phyloP scores from a whole-genome alignment of 2,329 filamentous ascomycete genomes.

The Mycocentrospora acerina region DNA sequence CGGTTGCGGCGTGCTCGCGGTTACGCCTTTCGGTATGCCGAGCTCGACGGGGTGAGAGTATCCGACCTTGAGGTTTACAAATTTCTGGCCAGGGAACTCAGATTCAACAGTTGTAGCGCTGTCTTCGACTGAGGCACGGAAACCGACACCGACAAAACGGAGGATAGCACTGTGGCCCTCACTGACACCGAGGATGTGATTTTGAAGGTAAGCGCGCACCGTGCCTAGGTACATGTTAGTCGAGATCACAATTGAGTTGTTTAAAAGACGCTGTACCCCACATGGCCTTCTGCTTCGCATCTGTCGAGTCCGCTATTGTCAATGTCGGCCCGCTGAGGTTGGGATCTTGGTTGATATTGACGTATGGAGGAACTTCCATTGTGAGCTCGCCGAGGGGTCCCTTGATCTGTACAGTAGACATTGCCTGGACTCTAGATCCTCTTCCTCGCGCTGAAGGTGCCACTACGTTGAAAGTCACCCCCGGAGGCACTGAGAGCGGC shows the following conservation, averaged over 20 bases:
- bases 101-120: slow-evolving; percentile 66
- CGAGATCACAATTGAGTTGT: slow-evolving; percentile 4
- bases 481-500: slow-evolving; percentile 43
- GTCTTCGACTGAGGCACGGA: slow-evolving; percentile 83
- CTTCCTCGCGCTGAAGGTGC: slow-evolving; percentile 63
- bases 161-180: slow-evolving; percentile 95
- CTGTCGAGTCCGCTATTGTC: slow-evolving; percentile 66
- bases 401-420: slow-evolving; percentile 70
- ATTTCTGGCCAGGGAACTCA: slow-evolving; percentile 79
- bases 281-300: slow-evolving; percentile 84
- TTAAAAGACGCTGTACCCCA: slow-evolving; percentile 66
- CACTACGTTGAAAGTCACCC: slow-evolving; percentile 69
- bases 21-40: slow-evolving; percentile 77
- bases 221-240: slow-evolving; percentile 62
- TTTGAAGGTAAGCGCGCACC: slow-evolving; percentile 83
- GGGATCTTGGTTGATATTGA: slow-evolving; percentile 69
- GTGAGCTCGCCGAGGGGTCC: slow-evolving; percentile 81
- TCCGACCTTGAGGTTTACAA: slow-evolving; percentile 90
- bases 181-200: slow-evolving; percentile 89
- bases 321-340: slow-evolving; percentile 65
- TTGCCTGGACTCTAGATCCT: slow-evolving; percentile 62
- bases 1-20: slow-evolving; percentile 83
- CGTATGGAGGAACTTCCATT: slow-evolving; percentile 75
- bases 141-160: slow-evolving; percentile 91
- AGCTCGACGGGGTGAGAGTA: slow-evolving; percentile 96